phyloP scores from a whole-genome alignment of 345 rosid genomes.

The Viola odorata region DNA sequence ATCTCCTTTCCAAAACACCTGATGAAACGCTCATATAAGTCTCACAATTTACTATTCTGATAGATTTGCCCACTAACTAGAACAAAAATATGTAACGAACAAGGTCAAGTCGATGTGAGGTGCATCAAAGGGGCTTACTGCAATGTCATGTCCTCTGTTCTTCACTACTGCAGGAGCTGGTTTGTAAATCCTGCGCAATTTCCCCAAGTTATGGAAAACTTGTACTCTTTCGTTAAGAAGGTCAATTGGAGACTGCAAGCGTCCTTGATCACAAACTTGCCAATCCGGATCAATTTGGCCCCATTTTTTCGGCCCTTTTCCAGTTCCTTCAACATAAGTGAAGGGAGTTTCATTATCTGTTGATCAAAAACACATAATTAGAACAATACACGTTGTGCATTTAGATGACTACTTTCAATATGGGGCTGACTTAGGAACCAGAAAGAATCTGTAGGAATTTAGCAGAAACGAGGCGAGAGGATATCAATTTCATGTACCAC shows the following conservation, averaged over 20 bases:
- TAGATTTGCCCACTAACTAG: too few relatives aligned
- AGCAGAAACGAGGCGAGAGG: too few relatives aligned
- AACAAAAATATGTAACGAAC: too few relatives aligned
- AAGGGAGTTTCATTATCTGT: conserved; percentile 43
- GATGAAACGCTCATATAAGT: neutral
- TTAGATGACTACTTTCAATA: too few relatives aligned
- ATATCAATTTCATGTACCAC: too few relatives aligned
- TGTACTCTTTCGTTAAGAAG: conserved; percentile 24
- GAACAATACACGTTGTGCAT: too few relatives aligned
- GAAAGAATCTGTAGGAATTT: too few relatives aligned
- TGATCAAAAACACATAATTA: neutral
- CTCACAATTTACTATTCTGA: too few relatives aligned
- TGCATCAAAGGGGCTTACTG: conserved; percentile 21
- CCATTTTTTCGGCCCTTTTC: conserved; percentile 50
- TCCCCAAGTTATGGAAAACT: conserved; percentile 22
- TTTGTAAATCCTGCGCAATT: conserved; percentile 39
- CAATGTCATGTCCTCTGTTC: conserved; percentile 65
- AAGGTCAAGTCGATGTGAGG: too few relatives aligned
- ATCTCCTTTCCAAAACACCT: conserved; percentile 66
- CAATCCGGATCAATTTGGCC: conserved; percentile 41
- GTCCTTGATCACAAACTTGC: conserved; percentile 47
- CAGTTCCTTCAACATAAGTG: conserved; percentile 30
- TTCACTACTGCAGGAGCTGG: conserved; percentile 48
- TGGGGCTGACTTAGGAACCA: too few relatives aligned
- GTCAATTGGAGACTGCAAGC: conserved; percentile 66